phyloP scores from a whole-genome alignment of 805 yeast genomes.

The Schwanniomyces yamadae region DNA sequence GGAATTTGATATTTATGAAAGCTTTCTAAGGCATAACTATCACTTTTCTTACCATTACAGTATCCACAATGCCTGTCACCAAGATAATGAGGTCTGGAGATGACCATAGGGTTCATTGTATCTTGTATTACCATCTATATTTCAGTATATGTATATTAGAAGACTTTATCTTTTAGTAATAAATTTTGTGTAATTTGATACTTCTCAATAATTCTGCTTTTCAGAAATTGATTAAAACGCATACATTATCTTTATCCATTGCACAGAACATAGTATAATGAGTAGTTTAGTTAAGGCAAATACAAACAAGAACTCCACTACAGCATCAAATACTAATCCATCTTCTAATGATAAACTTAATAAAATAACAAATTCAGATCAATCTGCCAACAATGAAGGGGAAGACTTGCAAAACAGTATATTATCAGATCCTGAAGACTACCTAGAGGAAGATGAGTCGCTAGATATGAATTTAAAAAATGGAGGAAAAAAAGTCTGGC shows the following conservation, averaged over 20 bases:
- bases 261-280: constrained; percentile 5
- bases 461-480: constrained; percentile 70
- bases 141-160: no score
- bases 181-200: constrained; percentile 5
- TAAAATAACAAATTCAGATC: constrained; percentile 1
- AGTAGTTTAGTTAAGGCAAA: constrained; percentile 7
- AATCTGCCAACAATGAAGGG: constrained; percentile 3
- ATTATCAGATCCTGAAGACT: constrained; percentile 44
- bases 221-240: no score
- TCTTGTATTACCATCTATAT: neutral
- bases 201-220: no score
- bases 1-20: constrained; percentile 19
- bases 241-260: no score
- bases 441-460: constrained; percentile 58
- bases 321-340: neutral
- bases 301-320: constrained; percentile 5
- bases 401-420: constrained; percentile 30
- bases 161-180: no score
- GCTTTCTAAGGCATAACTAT: constrained; percentile 38
- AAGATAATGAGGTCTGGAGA: constrained; percentile 47
- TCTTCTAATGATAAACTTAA: neutral
- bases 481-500: constrained; percentile 79
- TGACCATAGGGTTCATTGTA: constrained; percentile 22
- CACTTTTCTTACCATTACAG: constrained; percentile 52
- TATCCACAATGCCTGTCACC: constrained; percentile 64